Conservation (phyloP, 2,329 filamentous ascomycete species). For the Aspergillus melleus region DNA sequence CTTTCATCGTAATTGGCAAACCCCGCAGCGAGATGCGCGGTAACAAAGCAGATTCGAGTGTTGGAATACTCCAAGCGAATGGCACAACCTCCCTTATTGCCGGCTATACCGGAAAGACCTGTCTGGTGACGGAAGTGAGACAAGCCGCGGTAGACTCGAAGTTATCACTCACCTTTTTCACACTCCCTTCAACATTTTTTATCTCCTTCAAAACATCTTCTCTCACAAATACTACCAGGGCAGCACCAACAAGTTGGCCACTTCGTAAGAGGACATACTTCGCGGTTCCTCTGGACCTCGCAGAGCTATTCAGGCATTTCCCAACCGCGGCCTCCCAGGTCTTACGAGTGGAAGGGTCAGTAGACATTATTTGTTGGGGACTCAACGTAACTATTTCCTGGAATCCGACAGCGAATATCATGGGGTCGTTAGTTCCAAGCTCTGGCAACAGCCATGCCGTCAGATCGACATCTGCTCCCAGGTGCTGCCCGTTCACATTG, state of each 20-base stretch:
- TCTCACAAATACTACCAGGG: slow-evolving; percentile 87
- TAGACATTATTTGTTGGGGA: slow-evolving; percentile 98
- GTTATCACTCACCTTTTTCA: slow-evolving; percentile 69
- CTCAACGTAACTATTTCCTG: slow-evolving; percentile 98
- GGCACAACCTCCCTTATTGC: slow-evolving; percentile 96
- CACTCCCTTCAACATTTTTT: slow-evolving; percentile 93
- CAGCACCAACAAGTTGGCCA: slow-evolving; percentile 91
- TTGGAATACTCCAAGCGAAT: slow-evolving; percentile 94
- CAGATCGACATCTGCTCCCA: slow-evolving; percentile 76
- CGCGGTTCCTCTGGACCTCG: slow-evolving; percentile 64
- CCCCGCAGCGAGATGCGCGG: slow-evolving; percentile 91
- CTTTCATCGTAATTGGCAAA: slow-evolving; percentile 97
- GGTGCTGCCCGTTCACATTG: slow-evolving; percentile 86
- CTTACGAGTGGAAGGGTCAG: slow-evolving; percentile 80
- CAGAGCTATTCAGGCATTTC: slow-evolving; percentile 70
- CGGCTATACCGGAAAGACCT: slow-evolving; percentile 93
- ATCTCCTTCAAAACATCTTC: slow-evolving; percentile 74
- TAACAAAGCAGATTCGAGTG: slow-evolving; percentile 92
- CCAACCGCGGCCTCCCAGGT: slow-evolving; percentile 84
- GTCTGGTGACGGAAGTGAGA: slow-evolving; percentile 42
- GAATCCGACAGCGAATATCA: slow-evolving; percentile 87
- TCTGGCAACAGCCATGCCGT: slow-evolving; percentile 77
- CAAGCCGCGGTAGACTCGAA: slow-evolving; percentile 29
- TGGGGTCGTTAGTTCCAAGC: slow-evolving; percentile 65
- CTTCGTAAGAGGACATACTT: slow-evolving; percentile 88